phyloP scores from a whole-genome alignment of 2,329 filamentous ascomycete genomes.

The Pyricularia pennisetigena region DNA sequence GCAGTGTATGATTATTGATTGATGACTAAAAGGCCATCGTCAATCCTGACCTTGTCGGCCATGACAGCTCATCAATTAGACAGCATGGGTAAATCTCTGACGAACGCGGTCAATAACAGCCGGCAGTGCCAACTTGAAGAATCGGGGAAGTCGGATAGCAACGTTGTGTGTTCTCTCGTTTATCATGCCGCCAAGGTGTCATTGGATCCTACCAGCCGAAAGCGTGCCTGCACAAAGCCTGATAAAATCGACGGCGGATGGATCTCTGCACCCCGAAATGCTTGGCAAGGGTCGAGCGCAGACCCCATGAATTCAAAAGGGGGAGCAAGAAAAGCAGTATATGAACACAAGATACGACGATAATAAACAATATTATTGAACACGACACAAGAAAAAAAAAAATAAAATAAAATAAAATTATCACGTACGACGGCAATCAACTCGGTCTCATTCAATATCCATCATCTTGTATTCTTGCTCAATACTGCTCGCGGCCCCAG shows the following conservation, averaged over 20 bases:
- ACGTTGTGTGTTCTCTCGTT: neutral
- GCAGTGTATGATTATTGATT: too few relatives aligned
- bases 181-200: neutral
- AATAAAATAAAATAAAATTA: neutral
- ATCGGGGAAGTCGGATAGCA: neutral
- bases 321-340: neutral
- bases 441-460: neutral
- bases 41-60: too few relatives aligned
- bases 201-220: neutral
- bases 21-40: too few relatives aligned
- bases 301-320: neutral
- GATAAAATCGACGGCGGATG: too few relatives aligned
- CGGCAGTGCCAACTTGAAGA: neutral
- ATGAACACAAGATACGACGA: neutral
- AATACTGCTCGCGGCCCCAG: neutral
- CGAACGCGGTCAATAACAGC: too few relatives aligned
- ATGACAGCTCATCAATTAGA: too few relatives aligned
- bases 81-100: too few relatives aligned
- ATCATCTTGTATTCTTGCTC: neutral
- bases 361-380: neutral
- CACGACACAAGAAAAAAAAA: neutral
- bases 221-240: neutral
- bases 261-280: too few relatives aligned
- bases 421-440: neutral
- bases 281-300: neutral